phyloP scores from a whole-genome alignment of 176 grass and related monocot genomes.

The Puccinellia tenuiflora region DNA sequence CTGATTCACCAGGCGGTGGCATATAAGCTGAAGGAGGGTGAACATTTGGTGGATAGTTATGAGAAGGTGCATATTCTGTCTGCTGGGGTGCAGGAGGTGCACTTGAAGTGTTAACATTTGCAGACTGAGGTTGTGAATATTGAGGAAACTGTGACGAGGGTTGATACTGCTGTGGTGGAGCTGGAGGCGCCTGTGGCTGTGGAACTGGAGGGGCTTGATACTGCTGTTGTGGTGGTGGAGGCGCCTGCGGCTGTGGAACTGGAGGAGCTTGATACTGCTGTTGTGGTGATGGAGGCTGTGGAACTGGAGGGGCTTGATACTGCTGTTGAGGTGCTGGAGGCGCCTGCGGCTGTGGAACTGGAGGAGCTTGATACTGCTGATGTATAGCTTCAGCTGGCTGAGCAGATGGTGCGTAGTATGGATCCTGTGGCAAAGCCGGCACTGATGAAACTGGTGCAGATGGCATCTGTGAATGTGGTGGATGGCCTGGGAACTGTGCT shows the following conservation, averaged over 20 bases:
- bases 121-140: constrained; percentile 37
- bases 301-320: constrained; percentile 41
- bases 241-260: constrained; percentile 31
- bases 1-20: constrained; percentile 42
- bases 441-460: constrained; percentile 34
- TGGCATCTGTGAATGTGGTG: constrained; percentile 36
- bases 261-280: constrained; percentile 51
- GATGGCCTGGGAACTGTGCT: constrained; percentile 31
- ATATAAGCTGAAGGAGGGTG: constrained; percentile 54
- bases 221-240: constrained; percentile 36
- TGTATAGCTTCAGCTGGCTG: constrained; percentile 47
- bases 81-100: constrained; percentile 35
- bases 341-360: constrained; percentile 33
- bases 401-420: constrained; percentile 40
- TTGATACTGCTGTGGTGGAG: constrained; percentile 43
- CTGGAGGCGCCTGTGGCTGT: constrained; percentile 39
- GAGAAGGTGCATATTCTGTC: constrained; percentile 53
- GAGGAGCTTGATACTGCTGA: constrained; percentile 56
- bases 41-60: constrained; percentile 50
- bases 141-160: constrained; percentile 45
- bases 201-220: constrained; percentile 45
- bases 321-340: constrained; percentile 43
- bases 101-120: constrained; percentile 36
- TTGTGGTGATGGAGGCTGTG: constrained; percentile 35
- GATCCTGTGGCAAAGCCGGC: constrained; percentile 31